Evolutionary conservation across 257 asterid species (phyloP).

Genomic region (Datura wrightii): DNA sequence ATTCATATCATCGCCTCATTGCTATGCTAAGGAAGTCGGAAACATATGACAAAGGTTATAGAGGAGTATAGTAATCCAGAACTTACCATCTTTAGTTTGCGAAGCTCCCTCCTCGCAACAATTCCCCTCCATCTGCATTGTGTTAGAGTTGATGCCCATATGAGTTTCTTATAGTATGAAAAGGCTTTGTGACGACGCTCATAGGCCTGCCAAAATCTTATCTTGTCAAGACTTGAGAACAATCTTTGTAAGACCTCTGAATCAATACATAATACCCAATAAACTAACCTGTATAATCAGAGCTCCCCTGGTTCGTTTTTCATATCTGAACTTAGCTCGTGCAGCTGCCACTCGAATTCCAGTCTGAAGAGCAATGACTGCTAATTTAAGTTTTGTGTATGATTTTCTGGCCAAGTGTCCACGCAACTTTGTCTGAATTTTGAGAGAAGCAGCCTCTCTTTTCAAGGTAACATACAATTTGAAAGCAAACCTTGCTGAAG

Average conservation of each 20-base stretch:
- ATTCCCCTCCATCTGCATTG: slow-evolving; percentile 95
- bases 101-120: slow-evolving; percentile 79
- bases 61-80: not conserved
- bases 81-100: slow-evolving; percentile 81
- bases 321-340: slow-evolving; percentile 60
- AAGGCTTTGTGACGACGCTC: slow-evolving; percentile 79
- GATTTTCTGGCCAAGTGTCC: slow-evolving; percentile 73
- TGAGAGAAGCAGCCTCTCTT: slow-evolving; percentile 77
- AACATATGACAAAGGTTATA: slow-evolving; percentile 9
- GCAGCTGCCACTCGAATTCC: slow-evolving; percentile 90
- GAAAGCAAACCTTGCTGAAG: slow-evolving; percentile 84
- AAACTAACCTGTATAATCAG: slow-evolving; percentile 68
- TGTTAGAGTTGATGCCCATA: slow-evolving; percentile 64
- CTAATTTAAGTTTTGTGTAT: slow-evolving; percentile 55
- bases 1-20: not conserved
- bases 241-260: slow-evolving; percentile 29
- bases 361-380: slow-evolving; percentile 70
- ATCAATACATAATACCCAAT: slow-evolving; percentile 34
- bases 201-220: slow-evolving; percentile 63
- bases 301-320: slow-evolving; percentile 76
- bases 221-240: slow-evolving; percentile 38
- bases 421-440: slow-evolving; percentile 78
- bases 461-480: slow-evolving; percentile 56
- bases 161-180: slow-evolving; percentile 75
- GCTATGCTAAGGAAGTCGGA: not conserved